Evolutionary conservation across 2,329 filamentous ascomycete species (phyloP), one percentile per base, ranked within the genome.

Genomic region (Trichophyton simii): DNA sequence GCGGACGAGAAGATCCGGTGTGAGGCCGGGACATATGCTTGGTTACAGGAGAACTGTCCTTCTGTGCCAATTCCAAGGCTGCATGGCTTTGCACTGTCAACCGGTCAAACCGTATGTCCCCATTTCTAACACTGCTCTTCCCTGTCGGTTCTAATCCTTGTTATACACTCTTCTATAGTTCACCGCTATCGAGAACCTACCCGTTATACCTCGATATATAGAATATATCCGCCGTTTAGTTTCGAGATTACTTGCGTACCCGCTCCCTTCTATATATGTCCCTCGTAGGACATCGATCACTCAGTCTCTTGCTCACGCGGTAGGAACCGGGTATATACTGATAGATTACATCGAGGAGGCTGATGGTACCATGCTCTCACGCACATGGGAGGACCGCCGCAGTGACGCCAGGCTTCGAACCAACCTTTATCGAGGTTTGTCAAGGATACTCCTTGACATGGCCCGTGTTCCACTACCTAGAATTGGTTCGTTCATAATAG

Each of bases 401-500:
- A 61, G 68, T 58, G 25, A 50, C 62, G 34, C 34, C 34, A 38
- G 9, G 34, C 34, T 38, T 13, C 11, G 34, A 38, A 13, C 34
- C 9, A 38, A 38, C 11, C 11, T 38, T 9, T 13, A 38, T 38
- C 34, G 34, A 38, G 11, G 34, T 3, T 38, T 38, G 9, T 38
- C 11, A 38, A 38, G 58, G 0, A 67, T 69, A 44, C 60, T 68
- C 0, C 31, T 70, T 3, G 61, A 50, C 25, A 6, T 68, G 2
- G 59, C 54, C 3, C 63, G 66, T n/a, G 64, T 63, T 8, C 67
- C 70, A 25, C 55, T 72, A 7, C 68, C 68, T 4, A 65, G 66
- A 8, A 75, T 76, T 58, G 72, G 72, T 2, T 75, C 73, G 9
- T 67, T 70, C 11, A 66, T 65, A 13, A 66, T 76, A 7, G 64